A percentile compares a stretch with the other conserved stretches of the same genome.
phyloP scores from a whole-genome alignment of 2,329 filamentous ascomycete species.

The Aspergillus novofumigatus region DNA sequence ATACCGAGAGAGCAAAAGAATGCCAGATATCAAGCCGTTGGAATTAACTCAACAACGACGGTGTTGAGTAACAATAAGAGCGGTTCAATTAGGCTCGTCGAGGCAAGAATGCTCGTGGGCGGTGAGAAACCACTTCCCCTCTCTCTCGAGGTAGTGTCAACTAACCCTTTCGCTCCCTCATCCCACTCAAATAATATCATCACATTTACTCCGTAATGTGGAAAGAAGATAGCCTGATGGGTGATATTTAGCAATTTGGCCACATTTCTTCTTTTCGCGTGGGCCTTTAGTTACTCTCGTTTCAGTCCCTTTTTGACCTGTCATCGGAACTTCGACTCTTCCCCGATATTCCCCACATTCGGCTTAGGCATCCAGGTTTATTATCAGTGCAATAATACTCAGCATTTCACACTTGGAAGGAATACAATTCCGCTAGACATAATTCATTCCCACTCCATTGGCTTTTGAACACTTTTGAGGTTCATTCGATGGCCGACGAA shows the following conservation, averaged over 20 bases:
- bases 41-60: not conserved
- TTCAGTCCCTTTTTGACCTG: not conserved
- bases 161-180: not conserved
- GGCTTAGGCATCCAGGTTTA: slow-evolving; percentile 17
- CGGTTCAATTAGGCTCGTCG: slow-evolving; percentile 12
- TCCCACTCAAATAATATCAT: not conserved
- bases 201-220: not conserved
- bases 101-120: slow-evolving; percentile 10
- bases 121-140: slow-evolving; percentile 7
- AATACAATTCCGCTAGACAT: not conserved
- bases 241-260: not conserved
- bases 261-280: not conserved
- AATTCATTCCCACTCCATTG: not conserved
- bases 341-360: slow-evolving; percentile 17
- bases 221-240: not conserved
- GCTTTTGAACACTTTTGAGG: not conserved
- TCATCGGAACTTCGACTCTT: not conserved
- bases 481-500: slow-evolving; percentile 20
- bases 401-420: not conserved
- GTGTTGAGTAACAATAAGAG: not conserved
- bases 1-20: not conserved
- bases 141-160: not conserved
- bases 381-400: not conserved
- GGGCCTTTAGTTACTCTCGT: not conserved
- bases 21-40: not conserved